phyloP scores from a whole-genome alignment of 257 asterid genomes.

The Ballota nigra region DNA sequence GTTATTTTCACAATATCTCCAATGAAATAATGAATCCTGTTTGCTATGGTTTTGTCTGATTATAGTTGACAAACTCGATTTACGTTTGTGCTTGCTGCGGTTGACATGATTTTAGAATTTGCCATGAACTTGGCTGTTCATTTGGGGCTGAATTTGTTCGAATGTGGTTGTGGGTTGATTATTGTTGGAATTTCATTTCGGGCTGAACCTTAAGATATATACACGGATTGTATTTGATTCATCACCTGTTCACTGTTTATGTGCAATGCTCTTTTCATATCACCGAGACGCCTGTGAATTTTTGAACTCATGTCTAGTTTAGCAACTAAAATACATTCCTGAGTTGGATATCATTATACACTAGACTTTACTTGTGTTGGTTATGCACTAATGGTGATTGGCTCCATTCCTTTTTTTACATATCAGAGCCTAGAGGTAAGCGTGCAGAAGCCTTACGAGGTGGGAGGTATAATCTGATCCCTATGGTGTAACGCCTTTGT shows the following conservation, averaged over 20 bases:
- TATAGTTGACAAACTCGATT: neutral
- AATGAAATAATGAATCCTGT: neutral
- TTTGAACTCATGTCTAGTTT: neutral
- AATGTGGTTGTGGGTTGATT: constrained; percentile 2
- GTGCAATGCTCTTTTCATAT: neutral
- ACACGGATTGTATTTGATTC: neutral
- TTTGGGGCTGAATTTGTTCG: constrained; percentile 2
- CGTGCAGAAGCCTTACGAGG: constrained; percentile 94
- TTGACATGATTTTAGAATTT: neutral
- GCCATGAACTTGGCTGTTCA: neutral
- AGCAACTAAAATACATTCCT: neutral
- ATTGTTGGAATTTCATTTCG: neutral
- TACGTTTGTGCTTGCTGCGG: neutral
- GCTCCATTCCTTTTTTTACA: constrained; percentile 11
- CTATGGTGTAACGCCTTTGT: neutral
- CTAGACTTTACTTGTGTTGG: neutral
- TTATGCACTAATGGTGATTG: neutral
- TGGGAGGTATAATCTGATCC: constrained; percentile 67
- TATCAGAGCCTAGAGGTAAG: constrained; percentile 73
- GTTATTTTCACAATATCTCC: neutral
- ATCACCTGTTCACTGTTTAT: neutral
- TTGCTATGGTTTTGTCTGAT: neutral
- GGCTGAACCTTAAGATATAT: neutral
- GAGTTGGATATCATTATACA: neutral
- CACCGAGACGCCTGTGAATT: neutral